Evolutionary conservation across 2,329 filamentous ascomycete genomes (phyloP), one percentile per base, ranked within the genome.

Genomic region (Penicillium sp.): DNA sequence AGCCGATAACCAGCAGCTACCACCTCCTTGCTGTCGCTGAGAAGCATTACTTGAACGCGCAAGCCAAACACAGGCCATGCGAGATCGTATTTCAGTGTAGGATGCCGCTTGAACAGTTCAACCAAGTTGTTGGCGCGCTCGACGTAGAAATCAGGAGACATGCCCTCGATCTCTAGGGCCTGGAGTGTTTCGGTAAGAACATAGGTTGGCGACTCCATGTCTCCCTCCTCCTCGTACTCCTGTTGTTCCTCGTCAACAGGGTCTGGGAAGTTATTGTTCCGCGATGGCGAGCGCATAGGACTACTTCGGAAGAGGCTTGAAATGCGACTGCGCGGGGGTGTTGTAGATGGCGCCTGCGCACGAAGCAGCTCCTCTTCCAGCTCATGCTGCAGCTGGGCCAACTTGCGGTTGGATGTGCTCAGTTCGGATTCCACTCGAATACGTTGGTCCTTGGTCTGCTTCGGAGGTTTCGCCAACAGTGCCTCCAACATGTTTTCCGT

Each of bases 401-500:
- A 76, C 69, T 86, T 86, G 54, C 82, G 79, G 72, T 95, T 97
- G 22, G 92, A 95, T 31, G 90, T 87, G 68, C 86, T 94, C 61
- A 99, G 79, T 75, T 99, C 94, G 44, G 89, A 88, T 75, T 99
- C 89, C 25, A 92, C 89, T 62, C 83, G 81, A 54, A 82, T 78
- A 40, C 89, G 83, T 68, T 92, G 89, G 54, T 92, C 92, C 69
- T 92, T 95, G 57, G 89, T 88, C 70, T 97, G 92, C 74, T 97
- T 99, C 41, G 90, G 88, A 71, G 95, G 96, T 74, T 99, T 99
- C 40, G 86, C 83, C 70, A 96, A 90, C 59, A 99, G 76, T 11
- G 94, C 94, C 76, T 99, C 94, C 35, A 99, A 79, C 83, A 99
- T 86, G 69, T 99, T 99, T 77, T 99, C 94, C 51, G 92, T 96